Base-by-base conservation (phyloP, 1,139 yeast species). In the Geotrichum restrictum region DNA sequence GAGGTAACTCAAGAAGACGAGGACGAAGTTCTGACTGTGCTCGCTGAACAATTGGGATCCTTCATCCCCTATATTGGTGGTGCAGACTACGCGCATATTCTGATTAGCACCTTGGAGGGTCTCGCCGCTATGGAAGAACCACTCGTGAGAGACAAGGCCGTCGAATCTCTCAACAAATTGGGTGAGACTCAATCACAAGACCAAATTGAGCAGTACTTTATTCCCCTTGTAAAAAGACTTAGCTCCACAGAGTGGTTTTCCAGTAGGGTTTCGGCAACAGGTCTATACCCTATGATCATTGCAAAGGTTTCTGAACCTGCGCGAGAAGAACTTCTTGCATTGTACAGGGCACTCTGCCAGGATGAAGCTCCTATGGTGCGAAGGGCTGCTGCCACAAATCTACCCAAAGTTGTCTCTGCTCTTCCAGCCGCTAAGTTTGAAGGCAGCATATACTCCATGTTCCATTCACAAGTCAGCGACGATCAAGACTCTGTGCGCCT, bases 301-400 rank as follows among this genome's bases (percentile, higher is more conserved):
- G 73, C 77, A 38, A 78, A 83, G 59, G 85, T 87, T 14, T 18
- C 41, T 5, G 70, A 77, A 56, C 75, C 80, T 38, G 56, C 54
- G 29, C 63, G 64, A 40, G 51, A 51, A 11, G 83, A 82, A 48
- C 75, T 93, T 57, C 76, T 89, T 57, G 75, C 77, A 42, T 70
- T 83, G 54, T 91, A 85, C 68, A 74, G 81, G 57, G 85, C 82
- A 61, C 74, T 93, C 60, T 80, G 88, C 49, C 79, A 80, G 59
- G 98, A 94, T 69, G 98, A 94, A 57, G 88, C 95, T 22, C 98
- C 98, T 56, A 89, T 93, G 96, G 98, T 93, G 37, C 82, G 97
- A 69, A 82, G 98, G 66, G 85, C 96, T n/a, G 95, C 97, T 14
- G 98, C 96, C 7, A 80, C 82, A 42, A 81, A 86, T 66, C 77